A percentile compares a stretch with the other conserved stretches of the same genome.
Conservation (phyloP, 192 early-diverging fungal genomes). For the Coemansia sp. region DNA sequence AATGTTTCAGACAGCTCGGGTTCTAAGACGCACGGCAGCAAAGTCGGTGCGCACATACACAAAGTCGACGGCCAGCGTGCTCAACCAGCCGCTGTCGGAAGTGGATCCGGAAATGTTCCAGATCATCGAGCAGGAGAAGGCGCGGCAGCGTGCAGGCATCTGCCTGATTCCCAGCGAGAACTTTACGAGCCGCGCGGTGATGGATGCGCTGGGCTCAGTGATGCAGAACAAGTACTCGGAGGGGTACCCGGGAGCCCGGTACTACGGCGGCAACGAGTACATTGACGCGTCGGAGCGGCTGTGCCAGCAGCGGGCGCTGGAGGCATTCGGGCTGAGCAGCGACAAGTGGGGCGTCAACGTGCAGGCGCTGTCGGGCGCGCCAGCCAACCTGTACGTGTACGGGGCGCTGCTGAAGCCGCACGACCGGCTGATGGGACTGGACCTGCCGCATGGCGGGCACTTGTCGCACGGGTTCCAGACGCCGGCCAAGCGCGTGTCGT, state of each 20-base stretch:
- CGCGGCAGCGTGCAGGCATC: slow-evolving; percentile 86
- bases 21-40: not conserved
- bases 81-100: slow-evolving; percentile 74
- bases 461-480: slow-evolving; percentile 99
- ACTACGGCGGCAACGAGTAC: slow-evolving; percentile 99
- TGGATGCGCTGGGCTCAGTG: slow-evolving; percentile 93
- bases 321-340: slow-evolving; percentile 79
- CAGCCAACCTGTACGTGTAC: slow-evolving; percentile 98
- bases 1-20: slow-evolving; percentile 12
- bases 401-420: slow-evolving; percentile 92
- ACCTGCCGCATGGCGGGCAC: slow-evolving; percentile 97
- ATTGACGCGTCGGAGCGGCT: slow-evolving; percentile 93
- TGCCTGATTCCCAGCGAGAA: slow-evolving; percentile 98
- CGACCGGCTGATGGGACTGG: slow-evolving; percentile 97
- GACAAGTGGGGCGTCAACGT: slow-evolving; percentile 98
- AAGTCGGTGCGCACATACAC: slow-evolving; percentile 16
- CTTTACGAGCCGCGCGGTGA: slow-evolving; percentile 95
- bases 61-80: slow-evolving; percentile 35
- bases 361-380: slow-evolving; percentile 92
- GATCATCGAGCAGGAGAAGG: slow-evolving; percentile 95
- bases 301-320: slow-evolving; percentile 95
- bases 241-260: slow-evolving; percentile 94
- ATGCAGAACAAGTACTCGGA: slow-evolving; percentile 99
- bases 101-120: slow-evolving; percentile 88
- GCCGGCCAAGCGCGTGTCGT: slow-evolving; percentile 93